Conservation (phyloP, 257 asterid species). For the Linaria vulgaris region DNA sequence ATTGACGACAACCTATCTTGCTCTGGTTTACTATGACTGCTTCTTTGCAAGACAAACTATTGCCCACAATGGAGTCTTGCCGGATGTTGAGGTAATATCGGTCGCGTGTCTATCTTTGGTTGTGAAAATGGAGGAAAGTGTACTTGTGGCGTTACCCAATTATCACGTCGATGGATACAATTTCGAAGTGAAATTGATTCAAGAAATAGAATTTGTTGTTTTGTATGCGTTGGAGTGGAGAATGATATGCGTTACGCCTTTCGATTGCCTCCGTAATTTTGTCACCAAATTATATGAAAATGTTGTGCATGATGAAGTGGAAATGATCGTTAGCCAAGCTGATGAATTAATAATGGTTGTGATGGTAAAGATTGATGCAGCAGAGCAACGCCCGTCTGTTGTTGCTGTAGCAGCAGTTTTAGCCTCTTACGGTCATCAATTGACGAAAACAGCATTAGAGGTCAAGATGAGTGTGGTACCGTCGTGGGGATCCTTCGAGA, state of each 20-base stretch:
- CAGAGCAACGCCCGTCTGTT: constrained; percentile 40
- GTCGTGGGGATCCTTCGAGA: constrained; percentile 35
- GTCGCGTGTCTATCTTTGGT: constrained; percentile 61
- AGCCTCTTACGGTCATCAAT: constrained; percentile 40
- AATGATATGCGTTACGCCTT: constrained; percentile 46
- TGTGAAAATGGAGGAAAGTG: constrained; percentile 60
- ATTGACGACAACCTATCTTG: constrained; percentile 45
- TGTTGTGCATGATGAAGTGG: constrained; percentile 17
- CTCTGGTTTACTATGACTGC: constrained; percentile 49
- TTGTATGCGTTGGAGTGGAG: constrained; percentile 50
- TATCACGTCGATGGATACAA: constrained; percentile 35
- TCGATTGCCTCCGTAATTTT: constrained; percentile 44
- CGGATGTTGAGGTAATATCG: constrained; percentile 43
- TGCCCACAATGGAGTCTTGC: constrained; percentile 40
- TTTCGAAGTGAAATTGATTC: constrained; percentile 36
- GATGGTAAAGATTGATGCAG: constrained; percentile 39
- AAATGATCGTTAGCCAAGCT: constrained; percentile 28
- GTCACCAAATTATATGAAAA: constrained; percentile 31
- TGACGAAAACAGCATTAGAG: constrained; percentile 30
- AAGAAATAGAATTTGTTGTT: constrained; percentile 49
- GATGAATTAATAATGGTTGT: constrained; percentile 32
- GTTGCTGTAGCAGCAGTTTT: constrained; percentile 54
- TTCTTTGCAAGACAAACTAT: constrained; percentile 41
- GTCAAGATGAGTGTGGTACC: constrained; percentile 34
- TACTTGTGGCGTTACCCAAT: constrained; percentile 34